Evolutionary conservation across 257 asterid genomes (phyloP).

Genomic region (Plantago ovata): DNA sequence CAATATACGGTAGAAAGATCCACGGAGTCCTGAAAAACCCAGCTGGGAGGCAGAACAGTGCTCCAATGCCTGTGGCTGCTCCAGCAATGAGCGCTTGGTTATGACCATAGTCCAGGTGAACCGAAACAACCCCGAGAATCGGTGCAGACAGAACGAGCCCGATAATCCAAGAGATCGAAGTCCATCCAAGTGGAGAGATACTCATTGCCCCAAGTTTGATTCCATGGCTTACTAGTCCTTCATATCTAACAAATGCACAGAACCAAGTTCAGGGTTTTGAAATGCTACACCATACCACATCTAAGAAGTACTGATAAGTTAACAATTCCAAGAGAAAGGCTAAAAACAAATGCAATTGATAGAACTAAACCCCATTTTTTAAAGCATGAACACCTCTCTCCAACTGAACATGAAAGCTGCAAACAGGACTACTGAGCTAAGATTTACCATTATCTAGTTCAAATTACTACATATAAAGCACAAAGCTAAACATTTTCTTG

Average conservation of each 20-base stretch:
- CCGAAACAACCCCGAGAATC: conserved; percentile 47
- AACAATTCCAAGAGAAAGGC: too few species aligned
- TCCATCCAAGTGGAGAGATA: conserved; percentile 70
- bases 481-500: too few species aligned
- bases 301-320: too few species aligned
- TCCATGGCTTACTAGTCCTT: conserved; percentile 43
- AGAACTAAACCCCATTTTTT: too few species aligned
- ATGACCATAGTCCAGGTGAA: conserved; percentile 62
- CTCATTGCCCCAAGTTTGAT: conserved; percentile 38
- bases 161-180: conserved; percentile 72
- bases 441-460: too few species aligned
- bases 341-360: too few species aligned
- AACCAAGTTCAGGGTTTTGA: neutral
- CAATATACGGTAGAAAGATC: conserved; percentile 79
- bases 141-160: conserved; percentile 79
- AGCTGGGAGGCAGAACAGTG: conserved; percentile 85
- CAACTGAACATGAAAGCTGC: too few species aligned
- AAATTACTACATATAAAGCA: too few species aligned
- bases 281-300: too few species aligned
- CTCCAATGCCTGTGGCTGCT: conserved; percentile 68
- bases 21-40: conserved; percentile 71
- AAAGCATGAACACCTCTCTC: too few species aligned
- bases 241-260: conserved; percentile 40
- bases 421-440: too few species aligned
- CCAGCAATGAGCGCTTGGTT: conserved; percentile 68